A percentile compares a stretch with the other conserved stretches of the same genome.
Conservation (phyloP, 441 rosid species). For the Populus hybrid region DNA sequence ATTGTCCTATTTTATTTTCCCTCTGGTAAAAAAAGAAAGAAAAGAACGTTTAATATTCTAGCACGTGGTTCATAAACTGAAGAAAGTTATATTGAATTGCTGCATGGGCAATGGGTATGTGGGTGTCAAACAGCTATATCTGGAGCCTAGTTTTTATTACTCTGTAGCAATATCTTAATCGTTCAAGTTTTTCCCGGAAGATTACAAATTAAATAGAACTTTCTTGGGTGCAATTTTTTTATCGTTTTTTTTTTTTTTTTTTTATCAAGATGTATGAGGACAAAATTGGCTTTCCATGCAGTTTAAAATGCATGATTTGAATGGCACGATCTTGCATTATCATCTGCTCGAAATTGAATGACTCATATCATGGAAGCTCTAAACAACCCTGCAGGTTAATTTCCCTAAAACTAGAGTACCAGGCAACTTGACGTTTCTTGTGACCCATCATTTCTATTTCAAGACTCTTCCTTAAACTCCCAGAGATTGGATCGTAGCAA, state of each 20-base stretch:
- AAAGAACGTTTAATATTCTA: too few species aligned
- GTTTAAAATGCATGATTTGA: slow-evolving; percentile 26
- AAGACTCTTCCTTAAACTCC: background rate
- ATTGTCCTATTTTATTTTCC: background rate
- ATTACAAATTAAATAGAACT: background rate
- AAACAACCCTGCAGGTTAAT: too few species aligned
- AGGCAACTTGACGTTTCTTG: background rate
- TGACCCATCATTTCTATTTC: too few species aligned
- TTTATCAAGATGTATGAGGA: background rate
- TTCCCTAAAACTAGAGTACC: too few species aligned
- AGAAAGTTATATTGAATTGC: too few species aligned
- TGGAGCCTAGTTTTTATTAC: background rate
- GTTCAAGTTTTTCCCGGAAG: background rate
- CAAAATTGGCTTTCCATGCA: too few species aligned
- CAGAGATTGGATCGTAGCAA: background rate
- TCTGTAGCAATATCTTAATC: background rate
- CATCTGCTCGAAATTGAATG: background rate
- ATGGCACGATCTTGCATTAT: slow-evolving; percentile 22
- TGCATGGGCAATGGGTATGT: too few species aligned
- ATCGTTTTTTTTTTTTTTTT: too few species aligned
- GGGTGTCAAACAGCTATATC: slow-evolving; percentile 2
- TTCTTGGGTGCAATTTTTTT: background rate
- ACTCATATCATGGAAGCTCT: too few species aligned
- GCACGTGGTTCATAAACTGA: too few species aligned
- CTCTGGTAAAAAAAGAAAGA: background rate